Conservation (phyloP, 2,329 filamentous ascomycete species). For the Aspergillus sp. region DNA sequence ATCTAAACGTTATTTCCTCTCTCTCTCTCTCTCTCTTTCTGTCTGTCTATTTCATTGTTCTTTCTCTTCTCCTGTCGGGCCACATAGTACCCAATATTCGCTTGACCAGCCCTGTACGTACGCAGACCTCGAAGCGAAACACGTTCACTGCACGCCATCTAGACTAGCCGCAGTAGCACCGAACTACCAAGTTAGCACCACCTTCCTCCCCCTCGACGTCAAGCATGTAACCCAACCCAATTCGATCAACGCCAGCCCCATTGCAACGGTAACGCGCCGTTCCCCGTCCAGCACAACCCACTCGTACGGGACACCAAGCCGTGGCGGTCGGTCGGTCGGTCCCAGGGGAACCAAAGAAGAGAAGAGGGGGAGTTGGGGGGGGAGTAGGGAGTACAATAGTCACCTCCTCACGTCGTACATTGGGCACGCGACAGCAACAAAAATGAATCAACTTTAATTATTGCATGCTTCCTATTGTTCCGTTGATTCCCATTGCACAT, state of each 20-base stretch:
- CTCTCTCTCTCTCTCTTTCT: neutral
- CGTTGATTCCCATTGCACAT: too few species aligned
- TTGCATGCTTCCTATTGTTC: too few species aligned
- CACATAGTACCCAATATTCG: neutral
- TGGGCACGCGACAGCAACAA: slow-evolving; percentile 9
- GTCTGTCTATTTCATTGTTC: neutral
- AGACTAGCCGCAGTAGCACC: neutral
- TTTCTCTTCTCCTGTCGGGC: neutral
- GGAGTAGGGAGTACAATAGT: too few species aligned
- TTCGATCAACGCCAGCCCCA: slow-evolving; percentile 11
- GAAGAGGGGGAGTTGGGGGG: too few species aligned
- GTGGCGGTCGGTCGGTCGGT: neutral
- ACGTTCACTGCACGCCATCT: neutral
- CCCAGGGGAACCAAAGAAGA: neutral
- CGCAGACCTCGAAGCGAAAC: neutral
- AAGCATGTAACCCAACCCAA: slow-evolving; percentile 19
- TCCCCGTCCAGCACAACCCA: neutral
- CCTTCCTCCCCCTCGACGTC: slow-evolving; percentile 7
- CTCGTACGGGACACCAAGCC: neutral
- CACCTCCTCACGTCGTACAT: slow-evolving; percentile 7
- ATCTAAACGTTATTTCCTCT: neutral
- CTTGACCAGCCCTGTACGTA: neutral
- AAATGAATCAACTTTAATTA: too few species aligned
- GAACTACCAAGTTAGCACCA: neutral
- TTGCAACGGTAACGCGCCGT: slow-evolving; percentile 22